These are phyloP conservation scores for Sequoia sempervirens DNA, from an alignment of 75 land plant species.

Conservation along the genomic window DNA sequence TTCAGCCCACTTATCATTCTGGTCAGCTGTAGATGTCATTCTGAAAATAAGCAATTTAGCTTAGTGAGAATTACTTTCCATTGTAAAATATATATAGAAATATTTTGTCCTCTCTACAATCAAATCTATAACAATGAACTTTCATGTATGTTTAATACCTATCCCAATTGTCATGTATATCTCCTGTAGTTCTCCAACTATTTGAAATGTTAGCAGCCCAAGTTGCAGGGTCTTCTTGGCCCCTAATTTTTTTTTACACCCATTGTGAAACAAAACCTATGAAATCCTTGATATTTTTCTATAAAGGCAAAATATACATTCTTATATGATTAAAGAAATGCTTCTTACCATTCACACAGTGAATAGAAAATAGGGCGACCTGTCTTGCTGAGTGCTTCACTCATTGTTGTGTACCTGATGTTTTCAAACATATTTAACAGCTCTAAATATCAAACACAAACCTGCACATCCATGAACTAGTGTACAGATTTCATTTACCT, in stretches of 20 bases:
- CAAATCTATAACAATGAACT: too few relatives aligned
- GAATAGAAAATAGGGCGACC: slow-evolving; percentile 80
- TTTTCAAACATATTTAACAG: background rate
- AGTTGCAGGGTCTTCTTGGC: slow-evolving; percentile 24
- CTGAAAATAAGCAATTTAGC: too few relatives aligned
- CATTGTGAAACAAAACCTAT: background rate
- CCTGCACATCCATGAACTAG: background rate
- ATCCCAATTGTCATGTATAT: slow-evolving; percentile 73
- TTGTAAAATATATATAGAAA: too few relatives aligned
- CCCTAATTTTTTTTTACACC: slow-evolving; percentile 18
- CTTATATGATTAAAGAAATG: background rate
- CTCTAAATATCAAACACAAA: background rate
- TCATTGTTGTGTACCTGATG: slow-evolving; percentile 69
- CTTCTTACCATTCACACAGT: slow-evolving; percentile 74
- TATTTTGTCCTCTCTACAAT: too few relatives aligned
- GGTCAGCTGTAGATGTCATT: too few relatives aligned
- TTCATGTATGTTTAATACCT: slow-evolving; percentile 28
- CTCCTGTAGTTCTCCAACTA: slow-evolving; percentile 86
- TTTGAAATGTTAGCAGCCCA: slow-evolving; percentile 61
- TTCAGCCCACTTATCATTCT: slow-evolving; percentile 14
- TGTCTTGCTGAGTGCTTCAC: slow-evolving; percentile 56
- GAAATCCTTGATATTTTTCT: background rate
- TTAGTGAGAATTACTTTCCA: too few relatives aligned
- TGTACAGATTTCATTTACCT: slow-evolving; percentile 12
- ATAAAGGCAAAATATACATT: background rate